Evolutionary conservation across 2,329 filamentous ascomycete genomes (phyloP).

Genomic region (Aspergillus caelatus): DNA sequence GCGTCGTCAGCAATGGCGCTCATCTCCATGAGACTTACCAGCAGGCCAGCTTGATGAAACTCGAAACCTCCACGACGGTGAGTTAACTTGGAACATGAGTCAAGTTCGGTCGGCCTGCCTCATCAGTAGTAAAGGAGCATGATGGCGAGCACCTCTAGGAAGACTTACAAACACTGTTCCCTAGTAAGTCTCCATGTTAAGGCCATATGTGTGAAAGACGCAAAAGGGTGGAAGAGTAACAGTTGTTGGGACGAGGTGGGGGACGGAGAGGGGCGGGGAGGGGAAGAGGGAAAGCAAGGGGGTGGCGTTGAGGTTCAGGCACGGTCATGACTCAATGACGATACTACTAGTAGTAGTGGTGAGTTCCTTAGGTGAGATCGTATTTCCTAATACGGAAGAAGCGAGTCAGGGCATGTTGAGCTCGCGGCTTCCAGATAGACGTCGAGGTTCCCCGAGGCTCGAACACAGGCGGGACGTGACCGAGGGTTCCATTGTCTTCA

Average conservation of each 20-base stretch:
- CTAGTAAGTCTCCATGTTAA: background rate
- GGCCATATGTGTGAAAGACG: background rate
- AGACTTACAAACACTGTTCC: background rate
- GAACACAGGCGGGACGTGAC: background rate
- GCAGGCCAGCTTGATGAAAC: background rate
- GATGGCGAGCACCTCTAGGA: background rate
- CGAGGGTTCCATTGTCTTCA: background rate
- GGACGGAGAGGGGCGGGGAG: background rate
- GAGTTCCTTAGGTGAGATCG: background rate
- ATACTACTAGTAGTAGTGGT: background rate
- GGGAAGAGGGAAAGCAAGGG: background rate
- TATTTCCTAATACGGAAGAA: background rate
- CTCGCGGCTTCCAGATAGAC: background rate
- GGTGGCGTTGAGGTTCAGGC: background rate
- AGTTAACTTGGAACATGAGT: background rate
- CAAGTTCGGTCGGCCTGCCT: background rate
- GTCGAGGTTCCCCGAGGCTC: background rate
- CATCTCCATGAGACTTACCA: background rate
- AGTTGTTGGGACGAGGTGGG: background rate
- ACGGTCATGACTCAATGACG: background rate
- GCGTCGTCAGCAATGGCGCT: background rate
- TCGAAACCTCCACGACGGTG: background rate
- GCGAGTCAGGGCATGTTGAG: background rate
- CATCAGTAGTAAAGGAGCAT: background rate
- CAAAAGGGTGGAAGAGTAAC: background rate